Percentiles rank a stretch among this genome's conserved stretches.
These are phyloP conservation scores for Solioccasus polychromus DNA, from an alignment of 768 basidiomycete genomes.

Conservation along the genomic window DNA sequence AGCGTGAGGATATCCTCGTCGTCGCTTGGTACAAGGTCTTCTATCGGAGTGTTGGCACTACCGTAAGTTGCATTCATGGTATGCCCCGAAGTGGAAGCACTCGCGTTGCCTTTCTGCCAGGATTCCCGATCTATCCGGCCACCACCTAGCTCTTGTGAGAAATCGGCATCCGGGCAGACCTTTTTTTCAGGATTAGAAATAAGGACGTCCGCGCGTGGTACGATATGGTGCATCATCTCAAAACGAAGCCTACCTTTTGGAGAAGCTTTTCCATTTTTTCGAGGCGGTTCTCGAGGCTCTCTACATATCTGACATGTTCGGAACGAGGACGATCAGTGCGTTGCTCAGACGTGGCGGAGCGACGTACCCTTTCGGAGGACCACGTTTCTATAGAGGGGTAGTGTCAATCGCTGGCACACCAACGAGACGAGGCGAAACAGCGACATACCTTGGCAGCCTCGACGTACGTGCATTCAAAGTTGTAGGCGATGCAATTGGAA, in stretches of 20 bases:
- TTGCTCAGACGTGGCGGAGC: background rate
- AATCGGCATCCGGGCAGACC: constrained; percentile 65
- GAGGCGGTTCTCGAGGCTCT: constrained; percentile 57
- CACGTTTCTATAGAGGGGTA: constrained; percentile 35
- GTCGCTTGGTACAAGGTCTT: constrained; percentile 26
- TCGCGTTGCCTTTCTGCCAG: constrained; percentile 27
- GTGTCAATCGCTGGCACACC: background rate
- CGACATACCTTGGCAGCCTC: constrained; percentile 50
- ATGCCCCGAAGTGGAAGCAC: constrained; percentile 12
- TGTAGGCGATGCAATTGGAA: constrained; percentile 51
- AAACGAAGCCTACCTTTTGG: constrained; percentile 39
- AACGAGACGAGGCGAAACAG: background rate
- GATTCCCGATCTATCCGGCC: constrained; percentile 36
- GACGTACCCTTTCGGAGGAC: constrained; percentile 35
- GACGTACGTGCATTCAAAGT: constrained; percentile 52
- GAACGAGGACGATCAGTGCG: background rate
- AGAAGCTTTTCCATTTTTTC: constrained; percentile 65
- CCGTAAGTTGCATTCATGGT: constrained; percentile 8
- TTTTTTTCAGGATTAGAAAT: too few relatives aligned
- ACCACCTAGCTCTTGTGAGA: constrained; percentile 55
- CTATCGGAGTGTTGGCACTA: constrained; percentile 5
- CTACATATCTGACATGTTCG: constrained; percentile 68
- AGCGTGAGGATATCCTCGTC: constrained; percentile 26
- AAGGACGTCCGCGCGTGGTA: too few relatives aligned
- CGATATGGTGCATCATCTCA: background rate